A percentile compares a stretch with the other conserved stretches of the same genome.
phyloP scores from a whole-genome alignment of 192 early-diverging fungal species.

The Piromyces sp. region DNA sequence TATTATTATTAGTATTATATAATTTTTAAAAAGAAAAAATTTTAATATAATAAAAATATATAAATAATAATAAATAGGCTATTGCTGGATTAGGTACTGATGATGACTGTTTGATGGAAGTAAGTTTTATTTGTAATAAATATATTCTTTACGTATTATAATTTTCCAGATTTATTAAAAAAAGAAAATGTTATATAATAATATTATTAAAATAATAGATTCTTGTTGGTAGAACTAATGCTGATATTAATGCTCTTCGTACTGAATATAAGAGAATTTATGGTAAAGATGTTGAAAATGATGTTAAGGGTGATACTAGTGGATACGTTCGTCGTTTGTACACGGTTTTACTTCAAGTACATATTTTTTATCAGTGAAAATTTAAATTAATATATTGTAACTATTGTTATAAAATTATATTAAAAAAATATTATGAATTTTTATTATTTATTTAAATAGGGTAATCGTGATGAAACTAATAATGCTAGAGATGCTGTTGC shows the following conservation, averaged over 20 bases:
- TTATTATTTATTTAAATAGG: neutral
- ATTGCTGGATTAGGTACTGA: slow-evolving; percentile 15
- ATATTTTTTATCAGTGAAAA: no score
- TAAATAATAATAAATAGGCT: neutral
- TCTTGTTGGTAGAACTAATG: slow-evolving; percentile 22
- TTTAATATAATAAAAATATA: no score
- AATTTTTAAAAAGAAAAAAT: no score
- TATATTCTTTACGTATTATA: no score
- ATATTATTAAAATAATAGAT: slow-evolving; percentile 7
- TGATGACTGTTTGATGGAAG: slow-evolving; percentile 18
- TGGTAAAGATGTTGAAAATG: slow-evolving; percentile 8
- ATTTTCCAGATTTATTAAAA: no score
- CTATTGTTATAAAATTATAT: no score
- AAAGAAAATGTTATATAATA: no score
- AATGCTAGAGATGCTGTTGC: slow-evolving; percentile 6
- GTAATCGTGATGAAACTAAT: slow-evolving; percentile 10
- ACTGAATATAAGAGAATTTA: slow-evolving; percentile 10
- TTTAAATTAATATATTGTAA: no score
- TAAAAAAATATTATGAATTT: no score
- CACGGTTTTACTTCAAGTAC: slow-evolving; percentile 6
- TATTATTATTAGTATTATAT: neutral
- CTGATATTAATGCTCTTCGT: slow-evolving; percentile 17
- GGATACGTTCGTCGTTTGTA: slow-evolving; percentile 14
- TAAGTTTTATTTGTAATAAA: neutral
- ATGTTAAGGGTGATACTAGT: slow-evolving; percentile 8